Percentiles rank a stretch among this genome's conserved stretches.
phyloP scores from a whole-genome alignment of 495 filamentous ascomycete species.

The Oleoguttula mirabilis region DNA sequence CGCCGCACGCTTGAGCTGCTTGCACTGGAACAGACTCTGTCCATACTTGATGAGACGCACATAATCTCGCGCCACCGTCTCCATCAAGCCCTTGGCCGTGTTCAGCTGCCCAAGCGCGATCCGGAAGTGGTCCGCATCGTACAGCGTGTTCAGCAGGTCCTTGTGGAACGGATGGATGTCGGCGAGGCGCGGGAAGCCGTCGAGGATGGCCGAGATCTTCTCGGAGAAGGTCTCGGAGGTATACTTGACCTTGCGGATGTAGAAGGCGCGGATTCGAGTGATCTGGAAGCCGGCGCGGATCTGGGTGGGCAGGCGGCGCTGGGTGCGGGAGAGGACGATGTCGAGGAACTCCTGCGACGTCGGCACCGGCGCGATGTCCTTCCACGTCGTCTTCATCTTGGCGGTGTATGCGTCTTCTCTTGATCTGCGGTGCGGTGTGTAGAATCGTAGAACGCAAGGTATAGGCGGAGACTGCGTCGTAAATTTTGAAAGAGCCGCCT shows the following conservation, averaged over 20 bases:
- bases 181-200: conserved; percentile 84
- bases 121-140: conserved; percentile 96
- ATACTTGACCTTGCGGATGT: conserved; percentile 96
- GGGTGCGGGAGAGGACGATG: conserved; percentile 88
- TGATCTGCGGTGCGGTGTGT: no score
- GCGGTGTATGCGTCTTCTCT: no score
- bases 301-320: conserved; percentile 88
- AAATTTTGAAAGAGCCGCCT: no score
- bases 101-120: conserved; percentile 93
- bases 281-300: conserved; percentile 96
- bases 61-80: conserved; percentile 90
- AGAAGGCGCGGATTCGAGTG: conserved; percentile 87
- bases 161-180: conserved; percentile 98
- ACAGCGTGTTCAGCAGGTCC: conserved; percentile 69
- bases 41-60: conserved; percentile 90
- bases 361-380: conserved; percentile 80
- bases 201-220: conserved; percentile 77
- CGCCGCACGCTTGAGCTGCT: conserved; percentile 79
- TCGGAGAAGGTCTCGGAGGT: conserved; percentile 96
- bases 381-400: conserved; percentile 60
- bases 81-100: conserved; percentile 90
- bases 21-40: conserved; percentile 90
- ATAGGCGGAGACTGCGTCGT: no score
- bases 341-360: conserved; percentile 92
- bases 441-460: no score